Evolutionary conservation across 2,329 filamentous ascomycete species (phyloP), one percentile per base, ranked within the genome.

Genomic region (Verticillium zaregamsianum): DNA sequence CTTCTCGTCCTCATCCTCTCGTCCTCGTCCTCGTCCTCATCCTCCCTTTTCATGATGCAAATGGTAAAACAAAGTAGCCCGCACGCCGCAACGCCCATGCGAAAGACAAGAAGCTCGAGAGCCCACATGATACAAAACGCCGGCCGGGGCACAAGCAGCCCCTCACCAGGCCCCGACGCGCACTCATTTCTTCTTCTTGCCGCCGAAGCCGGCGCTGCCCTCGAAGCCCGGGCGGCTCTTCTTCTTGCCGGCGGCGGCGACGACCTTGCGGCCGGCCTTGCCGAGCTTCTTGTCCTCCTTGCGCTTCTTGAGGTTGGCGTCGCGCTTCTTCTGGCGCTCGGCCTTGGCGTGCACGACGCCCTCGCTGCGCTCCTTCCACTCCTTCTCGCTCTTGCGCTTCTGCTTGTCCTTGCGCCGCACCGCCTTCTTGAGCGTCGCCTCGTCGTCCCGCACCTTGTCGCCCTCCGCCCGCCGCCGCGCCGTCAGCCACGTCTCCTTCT

Each of bases 401-500:
- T 85, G 81, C 67, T 89, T 87, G 70, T 97, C 92, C 80, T 97
- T 96, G 67, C 94, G 88, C 84, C 97, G 97, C 67, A 98, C 81
- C 0, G 93, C 91, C 82, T 97, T 97, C 82, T 97, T 97, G 32
- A 99, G 83, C 61, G 97, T 78, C 55, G 85, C 87, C 65, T 92
- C 92, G 73, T 97, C 92, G 71, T 98, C 93, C 63, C 87, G 88
- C 37, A 97, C 89, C 72, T 92, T 91, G 72, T 97, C 93, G 57
- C 95, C 95, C 73, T 96, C 91, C 1, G 90, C 92, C 28, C 90
- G 88, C 76, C 92, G 92, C 76, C 94, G 90, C 2, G 95, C 95
- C 57, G 91, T 94, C 63, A 97, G 82, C 95, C 95, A 99, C 62
- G 89, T 81, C 70, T 99, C 94, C 80, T 98, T 98, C 76, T 97